Evolutionary conservation across 1,284 basidiomycete genomes (phyloP).

Genomic region (Tremellales sp.): DNA sequence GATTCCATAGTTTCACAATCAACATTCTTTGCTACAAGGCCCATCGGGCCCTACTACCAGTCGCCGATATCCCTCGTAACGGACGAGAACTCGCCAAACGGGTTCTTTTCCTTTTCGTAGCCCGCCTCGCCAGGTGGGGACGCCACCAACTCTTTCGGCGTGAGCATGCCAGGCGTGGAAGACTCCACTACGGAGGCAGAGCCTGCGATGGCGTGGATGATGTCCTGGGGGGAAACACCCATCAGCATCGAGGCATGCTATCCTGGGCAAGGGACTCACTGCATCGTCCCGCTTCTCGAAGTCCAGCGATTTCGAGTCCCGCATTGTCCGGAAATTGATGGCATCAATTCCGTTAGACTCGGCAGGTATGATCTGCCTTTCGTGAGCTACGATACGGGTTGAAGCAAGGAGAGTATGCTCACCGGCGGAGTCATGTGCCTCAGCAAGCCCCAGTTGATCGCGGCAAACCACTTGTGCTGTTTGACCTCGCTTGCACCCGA

Average conservation of each 20-base stretch:
- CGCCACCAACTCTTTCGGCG: conserved; percentile 45
- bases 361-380: conserved; percentile 70
- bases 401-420: conserved; percentile 14
- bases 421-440: conserved; percentile 91
- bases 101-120: conserved; percentile 53
- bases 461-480: conserved; percentile 96
- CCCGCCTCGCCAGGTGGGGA: conserved; percentile 16
- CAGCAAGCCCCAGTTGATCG: conserved; percentile 94
- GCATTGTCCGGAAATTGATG: conserved; percentile 83
- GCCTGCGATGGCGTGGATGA: conserved; percentile 48
- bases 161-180: conserved; percentile 53
- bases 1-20: no score
- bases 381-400: not conserved
- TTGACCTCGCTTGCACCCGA: conserved; percentile 98
- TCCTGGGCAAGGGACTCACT: conserved; percentile 16
- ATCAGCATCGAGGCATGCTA: not conserved
- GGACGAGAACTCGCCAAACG: conserved; percentile 79
- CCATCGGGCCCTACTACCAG: conserved; percentile 8
- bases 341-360: conserved; percentile 78
- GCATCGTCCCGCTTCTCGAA: conserved; percentile 57
- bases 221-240: conserved; percentile 17
- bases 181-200: conserved; percentile 44
- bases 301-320: conserved; percentile 85
- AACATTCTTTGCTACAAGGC: no score
- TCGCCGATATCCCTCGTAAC: conserved; percentile 66